Evolutionary conservation across 2,329 filamentous ascomycete genomes (phyloP).

Genomic region (Ascochyta rabiei): DNA sequence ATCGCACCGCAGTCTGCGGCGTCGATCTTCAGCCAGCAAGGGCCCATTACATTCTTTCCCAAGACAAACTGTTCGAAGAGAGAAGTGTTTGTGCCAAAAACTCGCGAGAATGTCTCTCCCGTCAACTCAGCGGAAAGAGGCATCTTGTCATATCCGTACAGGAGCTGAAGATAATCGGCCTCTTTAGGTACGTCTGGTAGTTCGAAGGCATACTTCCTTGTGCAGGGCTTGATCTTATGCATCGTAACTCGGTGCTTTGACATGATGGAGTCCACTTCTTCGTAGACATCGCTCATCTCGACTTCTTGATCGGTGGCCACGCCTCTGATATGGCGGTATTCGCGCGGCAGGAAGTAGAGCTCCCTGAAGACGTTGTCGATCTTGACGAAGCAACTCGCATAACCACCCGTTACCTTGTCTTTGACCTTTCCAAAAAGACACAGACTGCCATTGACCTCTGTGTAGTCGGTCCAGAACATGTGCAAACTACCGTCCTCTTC

Average conservation of each 20-base stretch:
- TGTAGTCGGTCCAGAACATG: conserved; percentile 98
- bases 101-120: conserved; percentile 90
- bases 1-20: conserved; percentile 82
- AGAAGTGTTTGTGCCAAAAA: conserved; percentile 91
- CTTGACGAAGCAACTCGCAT: conserved; percentile 94
- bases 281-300: conserved; percentile 86
- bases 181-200: conserved; percentile 85
- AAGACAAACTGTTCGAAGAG: conserved; percentile 98
- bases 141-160: conserved; percentile 91
- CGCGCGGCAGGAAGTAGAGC: conserved; percentile 87
- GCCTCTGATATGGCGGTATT: conserved; percentile 64
- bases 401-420: conserved; percentile 79
- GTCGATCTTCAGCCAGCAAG: conserved; percentile 93
- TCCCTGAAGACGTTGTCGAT: conserved; percentile 93
- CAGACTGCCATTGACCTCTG: conserved; percentile 86
- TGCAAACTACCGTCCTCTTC: conserved; percentile 89
- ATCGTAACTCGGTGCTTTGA: conserved; percentile 81
- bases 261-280: conserved; percentile 89
- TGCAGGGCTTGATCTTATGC: conserved; percentile 92
- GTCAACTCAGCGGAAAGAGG: conserved; percentile 70
- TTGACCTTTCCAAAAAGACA: conserved; percentile 96
- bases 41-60: conserved; percentile 99
- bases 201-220: conserved; percentile 95
- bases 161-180: conserved; percentile 89
- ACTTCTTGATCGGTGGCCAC: conserved; percentile 77